Base-by-base conservation (phyloP, 139 green algal species). In the Haematococcus lacustris region DNA sequence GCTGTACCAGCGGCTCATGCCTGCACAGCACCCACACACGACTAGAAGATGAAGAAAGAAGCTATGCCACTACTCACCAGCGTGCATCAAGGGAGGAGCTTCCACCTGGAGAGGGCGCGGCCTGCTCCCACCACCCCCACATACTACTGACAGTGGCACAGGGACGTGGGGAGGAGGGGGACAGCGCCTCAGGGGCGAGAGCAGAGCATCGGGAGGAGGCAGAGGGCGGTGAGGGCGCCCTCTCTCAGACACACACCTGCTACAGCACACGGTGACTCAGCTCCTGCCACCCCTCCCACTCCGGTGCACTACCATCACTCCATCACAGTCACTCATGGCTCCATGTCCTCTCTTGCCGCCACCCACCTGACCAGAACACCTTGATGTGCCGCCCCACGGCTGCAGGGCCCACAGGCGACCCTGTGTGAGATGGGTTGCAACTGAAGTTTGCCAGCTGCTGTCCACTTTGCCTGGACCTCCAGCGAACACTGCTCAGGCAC, bases 311-410 rank as follows among this genome's bases (percentile, higher is more conserved):
- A 28, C 4, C 9, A 41, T 25, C 62, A 28, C 9, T 50, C 3
- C 32, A 40, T 7, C 4, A 41, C 21, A 5, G 57, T 30, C 17
- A 35, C 9, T 25, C 9, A 37, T 37, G 23, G 32, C 5, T 4
- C 60, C 30, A 40, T 66, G 25, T 40, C 3, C 60, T 66, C 23
- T 32, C 28, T 17, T 9, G 9, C 17, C 57, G 23, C 9, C 57
- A 25, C 57, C 23, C 60, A 66, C 60, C 60, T 41, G 60, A 32
- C 60, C 60, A 66, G 60, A 41, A 66, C 23, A 66, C 30, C 21
- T 30, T 26, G 4, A 66, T 9, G 32, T 30, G 32, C 60, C 33
- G 4, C 3, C 60, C 60, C 32, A 66, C 60, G 6, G 60, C 60
- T 17, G 60, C 60, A 7, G 38, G 21, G 4, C 60, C 60, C 28